A percentile compares a stretch with the other conserved stretches of the same genome.
Conservation (phyloP, 768 basidiomycete species). For the Lentinula boryana region DNA sequence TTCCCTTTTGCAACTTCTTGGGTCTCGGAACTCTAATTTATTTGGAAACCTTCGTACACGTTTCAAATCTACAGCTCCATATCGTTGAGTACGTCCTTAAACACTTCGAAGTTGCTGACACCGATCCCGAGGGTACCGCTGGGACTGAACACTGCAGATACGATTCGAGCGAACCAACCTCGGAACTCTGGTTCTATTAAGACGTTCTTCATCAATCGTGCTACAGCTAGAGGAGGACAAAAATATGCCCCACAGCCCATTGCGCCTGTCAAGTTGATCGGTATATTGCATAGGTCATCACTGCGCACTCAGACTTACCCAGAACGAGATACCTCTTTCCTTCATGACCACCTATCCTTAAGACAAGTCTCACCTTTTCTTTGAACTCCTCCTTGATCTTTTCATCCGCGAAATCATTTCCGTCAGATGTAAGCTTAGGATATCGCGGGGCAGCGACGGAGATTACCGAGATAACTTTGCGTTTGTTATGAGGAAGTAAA, state of each 20-base stretch:
- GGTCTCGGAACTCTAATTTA: not conserved
- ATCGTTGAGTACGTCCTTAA: slow-evolving; percentile 12
- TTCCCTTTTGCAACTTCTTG: not conserved
- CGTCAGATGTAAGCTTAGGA: slow-evolving; percentile 12
- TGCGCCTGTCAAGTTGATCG: slow-evolving; percentile 12
- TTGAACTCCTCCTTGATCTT: slow-evolving; percentile 11
- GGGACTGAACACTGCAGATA: slow-evolving; percentile 19
- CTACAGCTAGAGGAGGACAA: slow-evolving; percentile 17
- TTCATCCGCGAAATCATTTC: slow-evolving; percentile 4
- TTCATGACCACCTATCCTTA: slow-evolving; percentile 17
- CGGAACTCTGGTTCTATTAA: slow-evolving; percentile 18
- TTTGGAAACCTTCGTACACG: not conserved
- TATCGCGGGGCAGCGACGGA: slow-evolving; percentile 19
- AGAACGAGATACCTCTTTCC: slow-evolving; percentile 14
- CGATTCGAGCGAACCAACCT: slow-evolving; percentile 13
- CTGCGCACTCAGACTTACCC: slow-evolving; percentile 9
- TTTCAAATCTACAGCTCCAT: not conserved
- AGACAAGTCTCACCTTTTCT: slow-evolving; percentile 18
- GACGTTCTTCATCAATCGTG: slow-evolving; percentile 19
- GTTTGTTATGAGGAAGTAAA: slow-evolving; percentile 16
- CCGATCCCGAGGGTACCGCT: slow-evolving; percentile 2
- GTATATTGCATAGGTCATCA: no score
- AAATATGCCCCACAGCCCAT: slow-evolving; percentile 22
- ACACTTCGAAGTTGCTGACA: slow-evolving; percentile 15
- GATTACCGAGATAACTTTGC: slow-evolving; percentile 17